Evolutionary conservation across 2,329 filamentous ascomycete species (phyloP), one percentile per base, ranked within the genome.

Genomic region (Sarocladiaceae sp.): DNA sequence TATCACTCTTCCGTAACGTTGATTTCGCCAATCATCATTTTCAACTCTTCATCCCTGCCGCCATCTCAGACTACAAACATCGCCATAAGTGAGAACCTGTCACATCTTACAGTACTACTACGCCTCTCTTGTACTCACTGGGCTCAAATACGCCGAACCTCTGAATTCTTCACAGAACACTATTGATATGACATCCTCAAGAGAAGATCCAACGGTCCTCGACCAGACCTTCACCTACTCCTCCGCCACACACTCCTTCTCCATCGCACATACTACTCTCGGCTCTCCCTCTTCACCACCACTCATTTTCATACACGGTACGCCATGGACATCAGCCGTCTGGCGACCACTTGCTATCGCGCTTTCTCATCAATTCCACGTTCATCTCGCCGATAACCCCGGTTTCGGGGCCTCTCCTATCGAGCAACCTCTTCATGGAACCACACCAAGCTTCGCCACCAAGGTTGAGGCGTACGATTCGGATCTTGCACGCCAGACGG

Each of bases 311-410:
- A 59, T 76, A 8, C 74, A 76, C 53, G 73, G 74, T 50, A 77
- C 74, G 0, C 74, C 74, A 0, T 76, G 73, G 72, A 74, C 72
- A 2, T 74, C 70, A 1, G 57, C 53, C 0, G 63, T 75, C 8
- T 76, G 71, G 69, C 44, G 54, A 0, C 59, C 62, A 1, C 64
- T 69, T 17, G 70, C 69, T 1, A 54, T 62, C 26, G 58, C 69
- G 2, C 58, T 76, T 1, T 59, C 66, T 4, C 56, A 58, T 2
- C 61, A 63, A 15, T 71, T 68, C 50, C 62, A 62, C 11, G 65
- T 76, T 47, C 70, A 75, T 53, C 59, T 76, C 12, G 76, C 71
- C 53, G 73, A 77, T 52, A 67, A 72, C 12, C 70, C 72, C 3
- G 73, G 73, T 0, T 77, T 74, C 51, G 72, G 73, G 11, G 53